Percentiles rank a stretch among this genome's conserved stretches.
phyloP scores from a whole-genome alignment of 2,329 filamentous ascomycete species.

The Fusarium odoratissimum region DNA sequence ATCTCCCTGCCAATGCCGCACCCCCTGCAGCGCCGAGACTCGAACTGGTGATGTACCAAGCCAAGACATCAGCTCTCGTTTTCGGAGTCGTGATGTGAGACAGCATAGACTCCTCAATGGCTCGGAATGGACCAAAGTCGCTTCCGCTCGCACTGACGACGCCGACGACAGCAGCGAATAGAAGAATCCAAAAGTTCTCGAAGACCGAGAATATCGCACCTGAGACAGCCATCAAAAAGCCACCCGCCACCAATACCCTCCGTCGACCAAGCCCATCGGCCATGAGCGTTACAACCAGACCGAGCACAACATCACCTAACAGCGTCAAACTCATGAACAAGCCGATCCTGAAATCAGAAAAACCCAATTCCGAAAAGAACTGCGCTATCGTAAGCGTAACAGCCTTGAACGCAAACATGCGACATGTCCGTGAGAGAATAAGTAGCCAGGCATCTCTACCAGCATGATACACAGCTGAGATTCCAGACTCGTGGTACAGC shows the following conservation, averaged over 20 bases:
- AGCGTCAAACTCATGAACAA: constrained; percentile 74
- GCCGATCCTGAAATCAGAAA: constrained; percentile 69
- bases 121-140: constrained; percentile 75
- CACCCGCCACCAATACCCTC: constrained; percentile 64
- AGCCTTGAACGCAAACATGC: constrained; percentile 73
- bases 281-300: constrained; percentile 66
- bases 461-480: constrained; percentile 58
- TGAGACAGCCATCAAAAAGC: constrained; percentile 66
- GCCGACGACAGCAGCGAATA: constrained; percentile 68
- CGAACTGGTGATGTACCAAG: constrained; percentile 72
- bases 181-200: constrained; percentile 69
- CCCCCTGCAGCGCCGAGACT: constrained; percentile 67
- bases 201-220: constrained; percentile 64
- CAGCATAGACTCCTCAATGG: constrained; percentile 73
- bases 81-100: constrained; percentile 68
- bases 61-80: constrained; percentile 70
- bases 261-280: constrained; percentile 69
- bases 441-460: constrained; percentile 52
- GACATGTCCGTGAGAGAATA: constrained; percentile 55
- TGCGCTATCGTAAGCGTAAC: constrained; percentile 70
- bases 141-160: constrained; percentile 72
- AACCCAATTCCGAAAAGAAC: constrained; percentile 66
- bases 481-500: constrained; percentile 60
- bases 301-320: constrained; percentile 69
- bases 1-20: constrained; percentile 62